These are phyloP conservation scores for Colletotrichum spinosum DNA, from an alignment of 2,329 filamentous ascomycete genomes.

Conservation along the genomic window DNA sequence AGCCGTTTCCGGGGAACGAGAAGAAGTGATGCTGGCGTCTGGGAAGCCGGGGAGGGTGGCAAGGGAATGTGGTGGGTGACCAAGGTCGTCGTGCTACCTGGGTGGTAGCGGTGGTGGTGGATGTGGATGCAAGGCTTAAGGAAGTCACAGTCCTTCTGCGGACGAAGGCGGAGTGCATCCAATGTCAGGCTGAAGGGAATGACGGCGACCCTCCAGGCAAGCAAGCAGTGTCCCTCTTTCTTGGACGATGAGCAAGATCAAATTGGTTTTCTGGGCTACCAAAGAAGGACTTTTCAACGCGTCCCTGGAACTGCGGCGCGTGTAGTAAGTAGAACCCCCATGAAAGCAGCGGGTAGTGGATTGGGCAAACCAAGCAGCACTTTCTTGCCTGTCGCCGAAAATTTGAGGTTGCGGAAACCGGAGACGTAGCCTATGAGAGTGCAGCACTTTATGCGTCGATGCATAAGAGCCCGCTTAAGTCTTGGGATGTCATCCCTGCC, in stretches of 20 bases:
- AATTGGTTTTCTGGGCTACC: slow-evolving; percentile 13
- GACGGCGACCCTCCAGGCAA: slow-evolving; percentile 23
- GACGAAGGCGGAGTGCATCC: slow-evolving; percentile 35
- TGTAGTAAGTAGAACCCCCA: slow-evolving; percentile 4
- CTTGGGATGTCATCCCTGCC: slow-evolving; percentile 13
- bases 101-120: slow-evolving; percentile 22
- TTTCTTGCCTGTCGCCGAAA: slow-evolving; percentile 9
- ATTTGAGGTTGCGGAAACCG: slow-evolving; percentile 30
- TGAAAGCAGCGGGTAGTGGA: background rate
- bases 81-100: slow-evolving; percentile 14
- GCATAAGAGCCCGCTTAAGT: slow-evolving; percentile 37
- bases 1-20: slow-evolving; percentile 29
- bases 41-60: slow-evolving; percentile 18
- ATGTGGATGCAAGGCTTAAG: slow-evolving; percentile 36
- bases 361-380: slow-evolving; percentile 4
- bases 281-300: background rate
- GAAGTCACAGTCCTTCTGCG: slow-evolving; percentile 35
- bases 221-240: slow-evolving; percentile 2
- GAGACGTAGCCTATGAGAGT: slow-evolving; percentile 32
- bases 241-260: slow-evolving; percentile 9
- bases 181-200: slow-evolving; percentile 21
- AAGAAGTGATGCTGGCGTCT: slow-evolving; percentile 18
- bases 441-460: slow-evolving; percentile 31
- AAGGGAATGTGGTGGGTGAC: slow-evolving; percentile 12
- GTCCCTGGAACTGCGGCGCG: slow-evolving; percentile 14